These are phyloP conservation scores for Iris macrosiphon DNA, from an alignment of 106 monocot species.

Conservation along the genomic window DNA sequence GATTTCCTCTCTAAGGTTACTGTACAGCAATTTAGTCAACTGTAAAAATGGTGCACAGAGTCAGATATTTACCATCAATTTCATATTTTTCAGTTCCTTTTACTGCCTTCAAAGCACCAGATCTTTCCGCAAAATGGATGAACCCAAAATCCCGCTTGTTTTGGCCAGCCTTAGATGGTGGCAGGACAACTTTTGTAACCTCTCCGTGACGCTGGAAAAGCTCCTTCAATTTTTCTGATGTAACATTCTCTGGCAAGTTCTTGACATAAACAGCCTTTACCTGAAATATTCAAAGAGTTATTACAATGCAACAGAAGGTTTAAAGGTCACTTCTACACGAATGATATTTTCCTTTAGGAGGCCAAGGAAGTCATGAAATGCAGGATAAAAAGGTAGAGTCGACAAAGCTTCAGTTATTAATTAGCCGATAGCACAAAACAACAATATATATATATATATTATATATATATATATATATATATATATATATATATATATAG, in stretches of 20 bases:
- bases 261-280: slow-evolving; percentile 92
- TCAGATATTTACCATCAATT: slow-evolving; percentile 65
- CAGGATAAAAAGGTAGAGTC: too few relatives aligned
- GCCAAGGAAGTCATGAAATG: too few relatives aligned
- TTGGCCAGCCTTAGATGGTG: slow-evolving; percentile 71
- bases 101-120: slow-evolving; percentile 87
- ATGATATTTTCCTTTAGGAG: too few relatives aligned
- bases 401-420: too few relatives aligned
- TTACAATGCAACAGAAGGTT: too few relatives aligned
- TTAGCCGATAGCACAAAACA: too few relatives aligned
- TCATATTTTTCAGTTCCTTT: slow-evolving; percentile 90
- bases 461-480: too few relatives aligned
- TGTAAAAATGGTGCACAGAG: background rate
- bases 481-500: too few relatives aligned
- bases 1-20: too few relatives aligned
- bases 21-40: background rate
- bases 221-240: slow-evolving; percentile 75
- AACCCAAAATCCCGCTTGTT: slow-evolving; percentile 93
- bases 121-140: slow-evolving; percentile 96
- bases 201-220: slow-evolving; percentile 87
- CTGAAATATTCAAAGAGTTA: slow-evolving; percentile 30
- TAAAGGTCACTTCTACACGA: too few relatives aligned
- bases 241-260: slow-evolving; percentile 80
- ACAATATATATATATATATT: too few relatives aligned
- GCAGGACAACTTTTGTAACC: slow-evolving; percentile 86